A percentile compares a stretch with the other conserved stretches of the same genome.
Conservation (phyloP, 2,329 filamentous ascomycete species). For the Clonostachys byssicola region DNA sequence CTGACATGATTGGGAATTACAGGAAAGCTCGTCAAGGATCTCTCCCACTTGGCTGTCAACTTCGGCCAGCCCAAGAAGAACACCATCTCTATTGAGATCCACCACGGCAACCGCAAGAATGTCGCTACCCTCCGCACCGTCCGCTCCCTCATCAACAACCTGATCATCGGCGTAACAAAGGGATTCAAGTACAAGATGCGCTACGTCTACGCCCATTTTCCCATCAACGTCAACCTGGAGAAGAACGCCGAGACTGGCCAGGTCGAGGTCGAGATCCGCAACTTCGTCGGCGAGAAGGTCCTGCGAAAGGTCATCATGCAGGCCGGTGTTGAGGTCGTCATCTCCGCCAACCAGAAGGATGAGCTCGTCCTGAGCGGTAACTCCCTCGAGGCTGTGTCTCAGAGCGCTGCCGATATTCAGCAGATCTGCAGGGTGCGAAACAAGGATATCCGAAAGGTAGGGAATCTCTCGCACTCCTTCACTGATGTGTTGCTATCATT, state of each 20-base stretch:
- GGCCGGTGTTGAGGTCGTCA: conserved; percentile 83
- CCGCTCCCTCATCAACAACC: conserved; percentile 96
- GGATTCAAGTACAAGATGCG: conserved; percentile 99
- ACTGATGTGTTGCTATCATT: conserved; percentile 6
- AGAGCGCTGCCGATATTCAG: conserved; percentile 98
- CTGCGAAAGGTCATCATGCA: conserved; percentile 89
- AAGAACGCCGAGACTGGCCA: conserved; percentile 89
- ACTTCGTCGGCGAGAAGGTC: conserved; percentile 99
- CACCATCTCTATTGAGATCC: conserved; percentile 93
- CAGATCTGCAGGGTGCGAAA: conserved; percentile 99
- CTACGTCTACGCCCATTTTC: conserved; percentile 99
- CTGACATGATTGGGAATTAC: conserved; percentile 10
- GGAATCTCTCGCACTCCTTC: conserved; percentile 7
- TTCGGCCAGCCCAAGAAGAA: conserved; percentile 85
- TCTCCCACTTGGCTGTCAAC: conserved; percentile 93
- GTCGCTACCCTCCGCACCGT: conserved; percentile 97
- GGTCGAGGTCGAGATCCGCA: conserved; percentile 95
- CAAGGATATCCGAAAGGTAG: conserved; percentile 99
- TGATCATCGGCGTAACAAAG: conserved; percentile 97
- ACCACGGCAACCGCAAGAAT: conserved; percentile 97
- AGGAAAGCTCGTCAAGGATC: conserved; percentile 96
- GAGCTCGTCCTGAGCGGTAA: conserved; percentile 92
- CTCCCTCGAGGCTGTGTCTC: conserved; percentile 95
- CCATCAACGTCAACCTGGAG: conserved; percentile 99
- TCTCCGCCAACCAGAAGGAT: conserved; percentile 93